Conservation (phyloP, 768 basidiomycete species). For the Lactarius trivialis region DNA sequence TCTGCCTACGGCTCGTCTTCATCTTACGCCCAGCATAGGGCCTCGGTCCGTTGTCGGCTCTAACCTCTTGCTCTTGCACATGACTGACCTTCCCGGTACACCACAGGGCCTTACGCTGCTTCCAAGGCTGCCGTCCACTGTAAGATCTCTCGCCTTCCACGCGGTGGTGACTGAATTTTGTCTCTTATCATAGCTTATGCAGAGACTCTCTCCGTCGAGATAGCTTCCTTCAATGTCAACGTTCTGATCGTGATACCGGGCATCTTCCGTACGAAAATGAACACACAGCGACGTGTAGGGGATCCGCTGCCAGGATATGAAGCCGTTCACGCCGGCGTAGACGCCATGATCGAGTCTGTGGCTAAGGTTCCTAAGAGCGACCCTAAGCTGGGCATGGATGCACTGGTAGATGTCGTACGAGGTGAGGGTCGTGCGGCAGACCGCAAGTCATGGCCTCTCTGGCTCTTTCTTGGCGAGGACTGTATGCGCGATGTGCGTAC, state of each 20-base stretch:
- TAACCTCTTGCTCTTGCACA: not conserved
- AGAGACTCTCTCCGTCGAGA: conserved; percentile 28
- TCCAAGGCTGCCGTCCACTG: conserved; percentile 29
- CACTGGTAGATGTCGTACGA: conserved; percentile 26
- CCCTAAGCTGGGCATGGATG: conserved; percentile 26
- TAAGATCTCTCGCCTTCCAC: not conserved
- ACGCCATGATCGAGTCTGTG: not conserved
- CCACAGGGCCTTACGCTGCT: conserved; percentile 24
- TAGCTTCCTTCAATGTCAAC: conserved; percentile 27
- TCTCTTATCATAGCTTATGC: conserved; percentile 21
- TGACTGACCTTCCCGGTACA: not conserved
- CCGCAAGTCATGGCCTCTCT: conserved; percentile 19
- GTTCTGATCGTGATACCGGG: conserved; percentile 28
- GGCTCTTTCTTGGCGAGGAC: conserved; percentile 27
- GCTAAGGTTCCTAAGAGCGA: conserved; percentile 23
- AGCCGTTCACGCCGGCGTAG: conserved; percentile 6
- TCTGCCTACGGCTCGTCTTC: not conserved
- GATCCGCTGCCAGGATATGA: conserved; percentile 23
- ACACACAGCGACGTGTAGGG: not conserved
- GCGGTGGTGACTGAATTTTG: not conserved
- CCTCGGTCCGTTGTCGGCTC: not conserved
- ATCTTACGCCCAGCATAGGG: not conserved
- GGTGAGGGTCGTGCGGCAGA: conserved; percentile 27
- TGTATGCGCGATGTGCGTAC: conserved; percentile 24
- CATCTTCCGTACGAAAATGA: conserved; percentile 24